These are phyloP conservation scores for Cyclotella choctawhatcheeana DNA, from an alignment of 108 stramenopile species.

Conservation along the genomic window DNA sequence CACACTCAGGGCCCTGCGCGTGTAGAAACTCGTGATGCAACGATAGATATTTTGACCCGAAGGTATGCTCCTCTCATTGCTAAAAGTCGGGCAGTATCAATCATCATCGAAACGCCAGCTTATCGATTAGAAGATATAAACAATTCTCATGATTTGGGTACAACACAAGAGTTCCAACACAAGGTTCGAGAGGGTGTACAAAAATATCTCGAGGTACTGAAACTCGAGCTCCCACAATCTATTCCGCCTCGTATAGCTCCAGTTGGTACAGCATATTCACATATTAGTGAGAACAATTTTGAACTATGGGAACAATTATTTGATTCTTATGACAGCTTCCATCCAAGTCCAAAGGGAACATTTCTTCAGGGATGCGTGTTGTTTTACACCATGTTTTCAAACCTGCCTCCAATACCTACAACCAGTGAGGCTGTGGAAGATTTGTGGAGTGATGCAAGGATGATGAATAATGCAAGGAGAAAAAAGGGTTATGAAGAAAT, in stretches of 20 bases:
- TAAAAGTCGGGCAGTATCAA: slow-evolving; percentile 17
- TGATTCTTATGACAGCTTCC: slow-evolving; percentile 67
- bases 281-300: slow-evolving; percentile 35
- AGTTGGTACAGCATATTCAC: slow-evolving; percentile 65
- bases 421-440: slow-evolving; percentile 32
- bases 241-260: slow-evolving; percentile 56
- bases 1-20: slow-evolving; percentile 76
- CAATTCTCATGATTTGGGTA: slow-evolving; percentile 61
- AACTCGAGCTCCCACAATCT: slow-evolving; percentile 2
- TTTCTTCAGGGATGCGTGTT: slow-evolving; percentile 73
- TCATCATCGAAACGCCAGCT: slow-evolving; percentile 70
- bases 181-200: slow-evolving; percentile 50
- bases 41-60: slow-evolving; percentile 38
- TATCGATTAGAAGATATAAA: slow-evolving; percentile 57
- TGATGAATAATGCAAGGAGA: slow-evolving; percentile 36
- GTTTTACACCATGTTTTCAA: slow-evolving; percentile 57
- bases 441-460: slow-evolving; percentile 44
- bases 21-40: slow-evolving; percentile 31
- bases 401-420: slow-evolving; percentile 27
- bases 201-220: slow-evolving; percentile 34
- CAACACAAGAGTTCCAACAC: slow-evolving; percentile 60
- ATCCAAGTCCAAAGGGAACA: slow-evolving; percentile 77
- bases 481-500: slow-evolving; percentile 33
- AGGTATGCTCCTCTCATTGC: slow-evolving; percentile 62
- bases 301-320: slow-evolving; percentile 64